Evolutionary conservation across 1,139 yeast genomes (phyloP), one percentile per base, ranked within the genome.

Genomic region (Geotrichum restrictum): DNA sequence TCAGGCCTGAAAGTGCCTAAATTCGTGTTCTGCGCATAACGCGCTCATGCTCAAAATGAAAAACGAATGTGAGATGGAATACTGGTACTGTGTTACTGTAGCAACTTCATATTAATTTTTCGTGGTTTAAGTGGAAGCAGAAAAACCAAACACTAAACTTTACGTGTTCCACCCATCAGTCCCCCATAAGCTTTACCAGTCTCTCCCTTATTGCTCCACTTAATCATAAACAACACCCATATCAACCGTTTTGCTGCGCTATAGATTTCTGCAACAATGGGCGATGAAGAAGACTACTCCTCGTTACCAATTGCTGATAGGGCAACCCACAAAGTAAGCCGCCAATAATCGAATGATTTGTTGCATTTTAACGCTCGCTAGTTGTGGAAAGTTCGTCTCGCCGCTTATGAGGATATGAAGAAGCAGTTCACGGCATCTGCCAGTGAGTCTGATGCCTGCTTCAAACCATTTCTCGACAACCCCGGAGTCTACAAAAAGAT

Each of bases 371-470:
- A 29, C 53, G 24, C 38, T 13, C 29, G 18, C 18, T 47, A 73
- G 75, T 62, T 79, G n/a, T 94, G 98, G 98, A 91, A 89, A 69
- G 97, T 83, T 13, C 81, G 99, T 56, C 74, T 80, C 52, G 79
- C 74, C 14, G 97, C 94, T 0, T 93, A 91, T 66, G 85, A 82
- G 53, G 93, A 87, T 60, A 67, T 84, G 57, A 71, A 75, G 31
- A 71, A 71, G 49, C 69, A 66, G 48, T 86, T 88, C 62, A 75
- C 79, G 48, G 70, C 68, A 38, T 78, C 88, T 2, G 74, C 80
- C 7, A 75, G 74, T 56, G 85, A 80, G 53, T 67, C 74, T 13
- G 88, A 80, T 57, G 77, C 74, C 1, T 76, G 82, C 45, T 81
- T 82, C 60, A 68, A 69, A 16, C 71, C 72, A 1, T 82, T 79